Base-by-base conservation (phyloP, 1,284 basidiomycete species). In the Meira nashicola region DNA sequence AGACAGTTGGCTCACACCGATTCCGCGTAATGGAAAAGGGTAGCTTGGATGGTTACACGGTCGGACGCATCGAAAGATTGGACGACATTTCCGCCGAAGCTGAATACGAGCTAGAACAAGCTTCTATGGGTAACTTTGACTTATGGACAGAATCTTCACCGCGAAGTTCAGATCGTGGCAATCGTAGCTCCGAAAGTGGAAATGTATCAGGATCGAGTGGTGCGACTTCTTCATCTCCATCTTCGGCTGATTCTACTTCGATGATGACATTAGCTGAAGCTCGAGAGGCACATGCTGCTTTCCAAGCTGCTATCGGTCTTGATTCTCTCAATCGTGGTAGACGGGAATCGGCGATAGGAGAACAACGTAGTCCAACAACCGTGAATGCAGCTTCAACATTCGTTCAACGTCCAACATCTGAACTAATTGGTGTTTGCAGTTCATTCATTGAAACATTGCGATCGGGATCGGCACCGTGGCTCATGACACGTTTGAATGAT, bases 401-500 rank as follows among this genome's bases (percentile, higher is more conserved):
- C 21, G 25, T 23, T 58, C 83, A 66, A 39, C 68, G 59, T 38
- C 70, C 86, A n/a, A 89, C 86, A 52, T 82, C 83, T 33, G 84
- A 87, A 65, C 83, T 95, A 48, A 86, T 93, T 80, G 82, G 81
- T 3, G 84, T 84, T 28, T 96, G 93, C 78, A 85, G 84, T 46
- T 80, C 82, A 9, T 97, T 96, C 76, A 83, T 96, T 59, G 83
- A 85, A 41, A 87, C 89, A 60, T 83, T 95, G 9, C 83, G 87
- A 63, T 86, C 84, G 2, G 90, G 90, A 17, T 88, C 87, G 0
- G 89, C 91, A 1, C 92, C 92, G 39, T 94, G 92, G 89, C 86
- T 95, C 39, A 84, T 90, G 2, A 89, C 92, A 73, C 85, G 90
- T 48, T 83, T 95, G 51, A 86, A 89, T 75, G 84, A 68, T 59